Percentiles rank a stretch among this genome's conserved stretches.
phyloP scores from a whole-genome alignment of 768 basidiomycete genomes.

The Asterophora lycoperdoides region DNA sequence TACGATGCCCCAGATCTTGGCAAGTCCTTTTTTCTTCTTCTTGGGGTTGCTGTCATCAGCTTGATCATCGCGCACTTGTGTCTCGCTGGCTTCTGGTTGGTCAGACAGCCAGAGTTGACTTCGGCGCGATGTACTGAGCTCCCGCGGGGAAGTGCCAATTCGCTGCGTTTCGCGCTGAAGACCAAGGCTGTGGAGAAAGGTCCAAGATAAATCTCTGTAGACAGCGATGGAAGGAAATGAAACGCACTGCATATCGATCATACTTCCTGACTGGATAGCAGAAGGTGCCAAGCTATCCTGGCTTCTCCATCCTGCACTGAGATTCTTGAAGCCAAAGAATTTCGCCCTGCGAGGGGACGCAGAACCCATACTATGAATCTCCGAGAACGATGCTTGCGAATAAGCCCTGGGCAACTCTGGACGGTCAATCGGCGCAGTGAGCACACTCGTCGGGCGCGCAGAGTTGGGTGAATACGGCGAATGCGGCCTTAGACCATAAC shows the following conservation, averaged over 20 bases:
- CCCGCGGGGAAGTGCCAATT: constrained; percentile 25
- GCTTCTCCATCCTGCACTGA: constrained; percentile 70
- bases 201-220: constrained; percentile 7
- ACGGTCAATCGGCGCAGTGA: constrained; percentile 55
- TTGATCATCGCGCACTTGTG: constrained; percentile 15
- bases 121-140: constrained; percentile 38
- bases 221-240: constrained; percentile 3
- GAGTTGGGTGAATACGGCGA: constrained; percentile 60
- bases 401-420: constrained; percentile 63
- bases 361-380: constrained; percentile 70
- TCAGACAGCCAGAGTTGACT: constrained; percentile 48
- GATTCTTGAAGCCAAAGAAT: constrained; percentile 75
- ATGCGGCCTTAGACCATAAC: constrained; percentile 49
- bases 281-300: constrained; percentile 81
- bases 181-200: constrained; percentile 59
- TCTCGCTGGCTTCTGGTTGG: constrained; percentile 25
- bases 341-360: constrained; percentile 62
- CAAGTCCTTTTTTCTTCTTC: constrained; percentile 75
- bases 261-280: constrained; percentile 72
- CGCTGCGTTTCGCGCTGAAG: constrained; percentile 58
- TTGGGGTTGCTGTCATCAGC: constrained; percentile 46
- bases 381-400: constrained; percentile 78
- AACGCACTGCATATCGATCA: constrained; percentile 91
- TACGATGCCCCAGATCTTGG: constrained; percentile 79
- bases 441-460: constrained; percentile 55